Evolutionary conservation across 495 filamentous ascomycete genomes (phyloP), one percentile per base, ranked within the genome.

Genomic region (Aspergillus incahuasiensis): DNA sequence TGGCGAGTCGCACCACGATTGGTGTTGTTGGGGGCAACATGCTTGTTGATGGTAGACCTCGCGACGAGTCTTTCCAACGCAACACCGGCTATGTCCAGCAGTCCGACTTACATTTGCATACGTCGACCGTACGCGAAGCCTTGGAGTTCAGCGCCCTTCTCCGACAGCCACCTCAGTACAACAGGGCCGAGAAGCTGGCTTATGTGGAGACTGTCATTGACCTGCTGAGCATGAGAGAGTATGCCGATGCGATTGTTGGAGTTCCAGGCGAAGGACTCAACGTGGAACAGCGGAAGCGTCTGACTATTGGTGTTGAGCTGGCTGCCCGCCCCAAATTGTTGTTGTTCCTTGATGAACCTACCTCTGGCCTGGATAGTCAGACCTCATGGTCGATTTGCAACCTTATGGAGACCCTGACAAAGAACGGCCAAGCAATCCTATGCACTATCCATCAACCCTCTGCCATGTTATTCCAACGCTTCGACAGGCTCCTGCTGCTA

Each of bases 401-500:
- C 66, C 82, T 96, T 20, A 82, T 97, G n/a, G 83, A 90, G 66
- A 95, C 94, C 63, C 74, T 97, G 40, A 90, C 91, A 52, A 86
- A 90, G 71, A 87, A 84, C 63, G 91, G 91, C 15, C 91, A 95
- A 63, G 91, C 92, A 41, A 89, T 97, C 68, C 85, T 97, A 6
- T 95, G 90, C 70, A 97, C 92, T 6, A 97, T 98, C 57, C 94
- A 98, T 73, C 94, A 98, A 67, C 92, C 92, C 6, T 94, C 89
- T 0, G 90, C 91, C 30, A 90, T 95, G 78, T 80, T 98, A 39
- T 96, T 98, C 77, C 88, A 96, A 65, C 85, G 90, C 49, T 98
- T 98, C 65, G 92, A 98, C 65, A 83, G 89, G 28, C 77, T 98
- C n/a, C 70, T 95, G 12, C 91, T 96, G 75, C 79, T 97, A 48